Evolutionary conservation across 2,329 filamentous ascomycete genomes (phyloP), one percentile per base, ranked within the genome.

Genomic region (Fusarium compactum): DNA sequence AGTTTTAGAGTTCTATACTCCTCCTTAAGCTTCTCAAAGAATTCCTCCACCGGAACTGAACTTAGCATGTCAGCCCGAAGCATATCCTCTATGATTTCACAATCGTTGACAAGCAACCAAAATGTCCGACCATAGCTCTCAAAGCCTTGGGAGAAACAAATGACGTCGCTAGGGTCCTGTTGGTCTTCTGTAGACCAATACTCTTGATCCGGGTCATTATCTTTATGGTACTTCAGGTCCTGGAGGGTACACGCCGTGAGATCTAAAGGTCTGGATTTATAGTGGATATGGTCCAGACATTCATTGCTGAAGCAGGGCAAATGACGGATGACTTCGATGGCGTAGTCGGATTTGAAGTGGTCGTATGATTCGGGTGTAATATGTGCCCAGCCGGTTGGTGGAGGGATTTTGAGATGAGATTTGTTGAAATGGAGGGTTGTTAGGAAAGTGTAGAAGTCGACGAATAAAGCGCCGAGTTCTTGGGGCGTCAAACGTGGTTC

Each of bases 251-350:
- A 55, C 2, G 5, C 20, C 7, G 32, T 47, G 6, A 41, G 53
- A 9, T 60, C 58, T 0, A n/a, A 22, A 1, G 38, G 18, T 2
- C n/a, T 27, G 0, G 58, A 61, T 15, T 18, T 58, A 11, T 41
- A 47, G 6, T 58, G 43, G 8, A 58, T 25, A 1, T 41, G 45
- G 3, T 15, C 10, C 0, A 10, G 34, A n/a, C 34, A 38, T 38
- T 38, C 22, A n/a, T 29, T 10, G 1, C 30, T 9, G 9, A 60
- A 46, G 38, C 48, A 58, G 1, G 58, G 53, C 6, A 61, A 27
- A n/a, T 61, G 32, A 10, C 53, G 58, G 0, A 48, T 25, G 6
- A 58, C 58, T 34, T 61, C 27, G 5, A 58, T 25, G 16, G 52
- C 12, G 22, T 61, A 34, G 22, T 48, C 32, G 1, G 58, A 61